Conservation (phyloP, 176 grass and related monocot genomes). For the Saccharum officinarum region DNA sequence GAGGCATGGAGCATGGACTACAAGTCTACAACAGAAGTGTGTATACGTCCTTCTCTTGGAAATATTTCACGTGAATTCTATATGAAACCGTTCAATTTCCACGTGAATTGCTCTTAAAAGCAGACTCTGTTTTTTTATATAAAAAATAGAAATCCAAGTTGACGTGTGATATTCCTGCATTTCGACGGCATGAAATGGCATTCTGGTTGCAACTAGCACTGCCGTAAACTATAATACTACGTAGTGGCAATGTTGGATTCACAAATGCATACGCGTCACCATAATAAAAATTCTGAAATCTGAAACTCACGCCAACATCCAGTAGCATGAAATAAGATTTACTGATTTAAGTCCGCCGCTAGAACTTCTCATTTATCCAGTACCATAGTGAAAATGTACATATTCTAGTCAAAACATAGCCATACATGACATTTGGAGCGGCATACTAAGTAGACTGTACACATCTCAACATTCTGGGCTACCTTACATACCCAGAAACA, state of each 20-base stretch:
- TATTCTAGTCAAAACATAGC: background rate
- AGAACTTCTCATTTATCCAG: slow-evolving; percentile 20
- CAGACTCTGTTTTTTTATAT: background rate
- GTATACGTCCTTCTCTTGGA: background rate
- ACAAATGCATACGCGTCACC: background rate
- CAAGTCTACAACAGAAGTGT: too few relatives aligned
- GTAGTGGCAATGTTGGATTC: background rate
- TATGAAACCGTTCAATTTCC: background rate
- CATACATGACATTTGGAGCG: background rate
- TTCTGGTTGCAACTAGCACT: background rate
- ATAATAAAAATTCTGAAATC: background rate
- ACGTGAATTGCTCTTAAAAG: background rate
- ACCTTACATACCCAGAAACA: slow-evolving; percentile 16
- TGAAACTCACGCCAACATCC: background rate
- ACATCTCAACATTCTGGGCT: slow-evolving; percentile 22
- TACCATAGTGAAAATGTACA: slow-evolving; percentile 23
- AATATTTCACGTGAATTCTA: background rate
- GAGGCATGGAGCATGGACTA: too few relatives aligned
- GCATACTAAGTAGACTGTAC: slow-evolving; percentile 25
- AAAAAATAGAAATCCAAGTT: background rate
- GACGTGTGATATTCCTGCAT: background rate
- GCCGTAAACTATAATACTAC: background rate
- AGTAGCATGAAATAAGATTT: background rate
- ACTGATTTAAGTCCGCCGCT: slow-evolving; percentile 4
- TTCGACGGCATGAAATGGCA: background rate